phyloP scores from a whole-genome alignment of 2,329 filamentous ascomycete genomes.

The Phyllosticta ampelicida region DNA sequence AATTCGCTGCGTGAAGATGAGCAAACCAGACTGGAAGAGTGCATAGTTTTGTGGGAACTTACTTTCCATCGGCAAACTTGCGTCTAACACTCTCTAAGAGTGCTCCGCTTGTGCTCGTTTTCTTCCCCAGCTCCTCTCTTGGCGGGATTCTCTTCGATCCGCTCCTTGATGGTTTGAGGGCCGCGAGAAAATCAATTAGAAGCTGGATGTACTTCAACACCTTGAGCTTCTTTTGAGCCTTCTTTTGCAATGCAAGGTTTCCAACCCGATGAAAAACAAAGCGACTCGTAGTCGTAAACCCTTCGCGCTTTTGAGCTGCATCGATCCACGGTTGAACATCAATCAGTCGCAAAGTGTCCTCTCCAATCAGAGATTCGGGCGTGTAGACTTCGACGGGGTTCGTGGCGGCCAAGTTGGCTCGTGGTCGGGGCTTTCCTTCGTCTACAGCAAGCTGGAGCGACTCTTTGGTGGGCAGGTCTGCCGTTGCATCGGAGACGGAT shows the following conservation, averaged over 20 bases:
- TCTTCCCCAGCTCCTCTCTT: conserved; percentile 50
- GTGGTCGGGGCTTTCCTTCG: conserved; percentile 61
- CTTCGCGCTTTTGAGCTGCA: conserved; percentile 47
- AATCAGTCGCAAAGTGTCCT: conserved; percentile 55
- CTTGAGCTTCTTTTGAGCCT: conserved; percentile 35
- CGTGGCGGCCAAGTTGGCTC: conserved; percentile 54
- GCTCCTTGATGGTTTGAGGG: conserved; percentile 23
- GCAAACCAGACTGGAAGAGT: background rate
- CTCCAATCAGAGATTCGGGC: conserved; percentile 53
- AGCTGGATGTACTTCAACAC: conserved; percentile 38
- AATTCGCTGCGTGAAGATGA: conserved; percentile 37
- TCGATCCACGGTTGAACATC: conserved; percentile 67
- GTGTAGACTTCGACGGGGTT: conserved; percentile 65
- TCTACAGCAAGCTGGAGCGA: conserved; percentile 55
- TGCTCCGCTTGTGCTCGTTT: conserved; percentile 47
- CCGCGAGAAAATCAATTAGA: conserved; percentile 38
- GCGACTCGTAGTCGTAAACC: conserved; percentile 47
- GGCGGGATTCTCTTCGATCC: conserved; percentile 43
- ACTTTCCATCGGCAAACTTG: conserved; percentile 54
- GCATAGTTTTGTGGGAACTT: conserved; percentile 9
- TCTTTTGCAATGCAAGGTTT: conserved; percentile 43
- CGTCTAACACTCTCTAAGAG: conserved; percentile 57
- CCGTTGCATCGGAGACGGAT: conserved; percentile 50
- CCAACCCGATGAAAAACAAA: conserved; percentile 57
- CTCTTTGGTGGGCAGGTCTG: conserved; percentile 55